Evolutionary conservation across 106 monocot species (phyloP).

Genomic region (Dactylorhiza incarnata): DNA sequence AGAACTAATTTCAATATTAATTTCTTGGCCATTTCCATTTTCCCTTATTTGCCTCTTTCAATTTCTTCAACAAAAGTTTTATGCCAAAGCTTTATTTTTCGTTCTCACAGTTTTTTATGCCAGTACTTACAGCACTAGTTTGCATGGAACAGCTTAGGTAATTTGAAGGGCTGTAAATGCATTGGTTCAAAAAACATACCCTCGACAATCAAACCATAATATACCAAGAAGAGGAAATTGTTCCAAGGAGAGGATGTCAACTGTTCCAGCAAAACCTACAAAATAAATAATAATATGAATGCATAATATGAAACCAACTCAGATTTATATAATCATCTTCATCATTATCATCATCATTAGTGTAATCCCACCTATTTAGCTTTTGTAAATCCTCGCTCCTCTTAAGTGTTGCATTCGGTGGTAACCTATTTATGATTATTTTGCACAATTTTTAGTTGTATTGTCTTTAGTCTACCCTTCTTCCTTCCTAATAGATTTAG

Average conservation of each 20-base stretch:
- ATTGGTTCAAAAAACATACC: constrained; percentile 27
- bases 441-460: neutral
- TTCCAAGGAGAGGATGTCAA: constrained; percentile 69
- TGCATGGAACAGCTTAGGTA: too few species aligned
- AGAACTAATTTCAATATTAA: too few species aligned
- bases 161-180: neutral
- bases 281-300: neutral
- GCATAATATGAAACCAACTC: neutral
- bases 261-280: constrained; percentile 76
- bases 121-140: too few species aligned
- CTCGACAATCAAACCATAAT: constrained; percentile 69
- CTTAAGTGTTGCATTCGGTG: neutral
- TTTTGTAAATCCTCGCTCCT: too few species aligned
- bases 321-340: neutral
- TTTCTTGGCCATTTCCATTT: too few species aligned
- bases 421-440: neutral
- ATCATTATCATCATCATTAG: too few species aligned
- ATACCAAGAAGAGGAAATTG: constrained; percentile 66
- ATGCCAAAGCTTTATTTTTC: too few species aligned
- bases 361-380: too few species aligned
- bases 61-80: too few species aligned
- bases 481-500: neutral
- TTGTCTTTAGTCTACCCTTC: neutral
- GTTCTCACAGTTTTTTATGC: too few species aligned
- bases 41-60: too few species aligned